Evolutionary conservation across 768 basidiomycete genomes (phyloP).

Genomic region (Zangia roseola): DNA sequence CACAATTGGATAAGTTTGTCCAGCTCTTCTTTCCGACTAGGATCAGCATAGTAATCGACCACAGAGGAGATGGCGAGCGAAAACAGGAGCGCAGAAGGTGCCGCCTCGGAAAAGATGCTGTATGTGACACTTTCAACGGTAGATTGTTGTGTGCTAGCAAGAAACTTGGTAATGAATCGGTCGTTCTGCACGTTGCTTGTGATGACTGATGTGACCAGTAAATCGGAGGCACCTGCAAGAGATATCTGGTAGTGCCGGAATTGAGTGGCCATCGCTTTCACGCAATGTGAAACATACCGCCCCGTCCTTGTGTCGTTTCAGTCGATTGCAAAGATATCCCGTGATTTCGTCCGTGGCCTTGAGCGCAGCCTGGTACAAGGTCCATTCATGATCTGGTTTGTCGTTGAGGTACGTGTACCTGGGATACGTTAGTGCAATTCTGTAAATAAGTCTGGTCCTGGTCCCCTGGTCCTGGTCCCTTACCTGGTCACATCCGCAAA

Average conservation of each 20-base stretch:
- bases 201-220: conserved; percentile 18
- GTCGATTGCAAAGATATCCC: conserved; percentile 21
- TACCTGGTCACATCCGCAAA: conserved; percentile 45
- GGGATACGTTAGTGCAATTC: neutral
- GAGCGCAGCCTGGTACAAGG: conserved; percentile 26
- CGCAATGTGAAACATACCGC: conserved; percentile 15
- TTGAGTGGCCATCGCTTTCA: neutral
- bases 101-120: conserved; percentile 50
- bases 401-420: conserved; percentile 40
- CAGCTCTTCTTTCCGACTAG: conserved; percentile 30
- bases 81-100: conserved; percentile 56
- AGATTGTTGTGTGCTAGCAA: conserved; percentile 2
- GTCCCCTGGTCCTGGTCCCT: too few species aligned
- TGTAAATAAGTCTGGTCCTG: neutral
- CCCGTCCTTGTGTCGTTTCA: conserved; percentile 18
- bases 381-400: conserved; percentile 33
- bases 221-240: conserved; percentile 19
- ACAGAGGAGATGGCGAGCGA: conserved; percentile 55
- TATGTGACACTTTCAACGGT: conserved; percentile 40
- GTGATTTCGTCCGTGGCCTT: conserved; percentile 27
- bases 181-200: conserved; percentile 25
- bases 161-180: conserved; percentile 16
- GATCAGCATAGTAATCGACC: conserved; percentile 58
- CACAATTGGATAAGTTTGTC: conserved; percentile 40
- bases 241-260: conserved; percentile 12